Conservation (phyloP, 2,329 filamentous ascomycete species). For the Biscogniauxia sp. region DNA sequence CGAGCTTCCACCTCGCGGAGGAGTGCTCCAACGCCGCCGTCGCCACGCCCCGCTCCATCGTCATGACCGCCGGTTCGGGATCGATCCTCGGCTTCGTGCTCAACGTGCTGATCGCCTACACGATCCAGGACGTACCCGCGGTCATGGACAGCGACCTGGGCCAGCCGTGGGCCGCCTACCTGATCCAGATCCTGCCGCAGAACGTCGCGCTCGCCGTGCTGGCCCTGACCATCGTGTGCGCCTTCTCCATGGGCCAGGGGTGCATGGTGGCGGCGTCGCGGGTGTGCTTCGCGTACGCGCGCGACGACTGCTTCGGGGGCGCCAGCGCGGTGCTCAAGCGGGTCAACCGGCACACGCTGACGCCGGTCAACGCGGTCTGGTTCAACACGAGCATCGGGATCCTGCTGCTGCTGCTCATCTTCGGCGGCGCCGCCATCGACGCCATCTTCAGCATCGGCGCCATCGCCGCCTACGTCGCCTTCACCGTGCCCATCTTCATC, state of each 20-base stretch:
- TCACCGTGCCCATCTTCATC: conserved; percentile 57
- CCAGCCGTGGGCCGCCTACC: conserved; percentile 69
- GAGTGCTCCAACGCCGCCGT: conserved; percentile 73
- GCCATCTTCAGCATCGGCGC: conserved; percentile 70
- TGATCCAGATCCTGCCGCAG: conserved; percentile 62
- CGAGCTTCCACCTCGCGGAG: conserved; percentile 66
- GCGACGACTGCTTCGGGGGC: conserved; percentile 65
- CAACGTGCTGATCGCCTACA: conserved; percentile 72
- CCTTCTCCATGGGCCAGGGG: conserved; percentile 71
- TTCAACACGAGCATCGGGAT: conserved; percentile 61
- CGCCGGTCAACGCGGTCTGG: conserved; percentile 70
- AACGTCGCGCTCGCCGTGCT: conserved; percentile 62
- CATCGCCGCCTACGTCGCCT: conserved; percentile 64
- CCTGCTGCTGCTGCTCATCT: conserved; percentile 60
- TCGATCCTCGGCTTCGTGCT: conserved; percentile 69
- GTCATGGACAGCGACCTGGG: conserved; percentile 59
- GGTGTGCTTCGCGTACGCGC: conserved; percentile 71
- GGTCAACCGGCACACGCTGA: conserved; percentile 60
- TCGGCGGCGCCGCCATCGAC: conserved; percentile 61
- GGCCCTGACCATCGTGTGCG: conserved; percentile 64
- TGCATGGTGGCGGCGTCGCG: conserved; percentile 66
- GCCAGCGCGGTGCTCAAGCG: conserved; percentile 55
- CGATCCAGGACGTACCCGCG: conserved; percentile 59
- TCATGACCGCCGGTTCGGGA: conserved; percentile 65
- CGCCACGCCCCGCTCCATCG: conserved; percentile 68